These are phyloP conservation scores for Thielaviopsis populi DNA, from an alignment of 2,329 filamentous ascomycete genomes.

Conservation along the genomic window DNA sequence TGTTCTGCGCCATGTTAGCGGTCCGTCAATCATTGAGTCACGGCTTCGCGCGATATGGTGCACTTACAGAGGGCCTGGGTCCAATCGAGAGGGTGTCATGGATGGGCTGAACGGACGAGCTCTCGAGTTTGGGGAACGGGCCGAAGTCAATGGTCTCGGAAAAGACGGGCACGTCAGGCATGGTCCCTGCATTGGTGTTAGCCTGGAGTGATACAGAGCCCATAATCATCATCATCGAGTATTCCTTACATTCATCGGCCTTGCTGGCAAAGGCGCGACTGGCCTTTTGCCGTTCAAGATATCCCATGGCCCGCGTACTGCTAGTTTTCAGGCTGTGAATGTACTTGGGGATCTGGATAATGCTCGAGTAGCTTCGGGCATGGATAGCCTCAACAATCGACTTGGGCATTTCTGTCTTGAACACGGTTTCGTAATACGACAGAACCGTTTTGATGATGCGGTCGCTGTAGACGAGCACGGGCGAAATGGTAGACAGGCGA, in stretches of 20 bases:
- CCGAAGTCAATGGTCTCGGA: conserved; percentile 36
- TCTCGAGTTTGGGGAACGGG: conserved; percentile 35
- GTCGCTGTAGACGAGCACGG: conserved; percentile 25
- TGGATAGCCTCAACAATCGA: conserved; percentile 36
- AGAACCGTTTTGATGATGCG: conserved; percentile 21
- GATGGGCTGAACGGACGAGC: conserved; percentile 26
- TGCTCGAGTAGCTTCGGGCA: conserved; percentile 35
- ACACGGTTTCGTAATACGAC: conserved; percentile 31
- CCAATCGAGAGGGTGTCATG: conserved; percentile 35
- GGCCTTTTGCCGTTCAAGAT: conserved; percentile 31
- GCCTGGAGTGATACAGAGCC: background rate
- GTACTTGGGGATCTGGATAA: conserved; percentile 33
- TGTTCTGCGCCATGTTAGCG: conserved; percentile 27
- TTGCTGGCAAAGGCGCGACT: conserved; percentile 3
- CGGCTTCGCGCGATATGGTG: background rate
- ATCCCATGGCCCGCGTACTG: conserved; percentile 37
- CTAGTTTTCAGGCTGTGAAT: conserved; percentile 32
- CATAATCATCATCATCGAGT: no score
- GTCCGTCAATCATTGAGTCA: background rate
- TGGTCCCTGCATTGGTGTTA: conserved; percentile 25
- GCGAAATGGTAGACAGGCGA: conserved; percentile 37
- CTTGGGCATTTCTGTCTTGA: conserved; percentile 31
- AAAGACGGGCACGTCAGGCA: conserved; percentile 28
- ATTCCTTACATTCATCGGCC: conserved; percentile 10
- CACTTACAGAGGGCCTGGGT: conserved; percentile 35